Evolutionary conservation across 2,329 filamentous ascomycete species (phyloP), one percentile per base, ranked within the genome.

Genomic region (Pseudogymnoascus sp.): DNA sequence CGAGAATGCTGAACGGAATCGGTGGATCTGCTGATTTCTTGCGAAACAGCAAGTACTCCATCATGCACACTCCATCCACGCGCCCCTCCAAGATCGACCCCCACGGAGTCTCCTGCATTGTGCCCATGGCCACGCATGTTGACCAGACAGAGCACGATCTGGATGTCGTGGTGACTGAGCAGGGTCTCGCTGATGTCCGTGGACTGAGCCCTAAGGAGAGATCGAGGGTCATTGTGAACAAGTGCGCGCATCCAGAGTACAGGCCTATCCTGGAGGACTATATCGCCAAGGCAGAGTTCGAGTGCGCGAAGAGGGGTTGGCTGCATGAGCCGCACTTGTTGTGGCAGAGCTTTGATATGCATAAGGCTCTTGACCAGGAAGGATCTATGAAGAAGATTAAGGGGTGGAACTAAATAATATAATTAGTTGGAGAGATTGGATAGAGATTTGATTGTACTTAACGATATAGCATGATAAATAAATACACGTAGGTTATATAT

Each of bases 91-190:
- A 94, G 82, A 88, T 83, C 12, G 91, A 96, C 74, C 90, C 90
- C 1, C 85, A 86, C 63, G 91, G 91, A 68, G 84, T 96, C 63
- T 87, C 82, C 68, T 94, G 90, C 77, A 95, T 96, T 70, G 90
- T 96, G n/a, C 91, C 91, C 65, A 93, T 95, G 89, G 91, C 37
- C 37, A 95, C 91, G 3, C 92, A 96, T 77, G 81, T 95, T 68
- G 91, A 96, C 76, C 91, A 95, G 82, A 96, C 92, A 0, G 92
- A 96, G 78, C 91, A 95, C 76, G 92, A 96, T 73, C 82, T 96
- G 40, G 91, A 96, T 70, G 86, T 96, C n/a, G 77, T 96, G 53
- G 91, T 96, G n/a, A 85, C 83, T 21, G 80, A 84, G 75, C 77
- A 82, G 74, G 91, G 92, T 64, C 83, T 95, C 23, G 92, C 91